phyloP scores from a whole-genome alignment of 805 yeast species.

The Diddensiella transvaalensis region DNA sequence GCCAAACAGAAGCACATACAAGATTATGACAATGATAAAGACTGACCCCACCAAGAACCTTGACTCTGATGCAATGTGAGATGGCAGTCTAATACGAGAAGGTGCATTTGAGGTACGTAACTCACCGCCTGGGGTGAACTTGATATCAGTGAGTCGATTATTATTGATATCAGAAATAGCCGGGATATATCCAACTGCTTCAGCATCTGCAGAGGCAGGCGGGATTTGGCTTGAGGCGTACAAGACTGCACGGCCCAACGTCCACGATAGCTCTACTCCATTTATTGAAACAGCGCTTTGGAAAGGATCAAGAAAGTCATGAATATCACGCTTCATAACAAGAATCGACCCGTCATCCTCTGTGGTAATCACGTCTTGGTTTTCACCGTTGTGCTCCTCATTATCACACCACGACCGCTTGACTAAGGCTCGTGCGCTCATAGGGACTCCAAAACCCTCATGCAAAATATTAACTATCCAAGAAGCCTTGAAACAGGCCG shows the following conservation, averaged over 20 bases:
- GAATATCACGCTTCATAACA: slow-evolving; percentile 3
- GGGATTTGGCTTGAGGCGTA: slow-evolving; percentile 71
- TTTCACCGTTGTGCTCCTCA: slow-evolving; percentile 27
- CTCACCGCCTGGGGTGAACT: slow-evolving; percentile 29
- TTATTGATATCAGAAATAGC: slow-evolving; percentile 7
- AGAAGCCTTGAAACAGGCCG: slow-evolving; percentile 89
- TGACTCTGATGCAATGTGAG: background rate
- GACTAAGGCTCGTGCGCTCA: slow-evolving; percentile 22
- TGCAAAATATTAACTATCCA: slow-evolving; percentile 90
- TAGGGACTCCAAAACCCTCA: slow-evolving; percentile 87
- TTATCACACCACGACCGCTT: slow-evolving; percentile 23
- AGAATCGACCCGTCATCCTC: background rate
- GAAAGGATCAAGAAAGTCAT: slow-evolving; percentile 52
- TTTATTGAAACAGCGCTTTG: slow-evolving; percentile 76
- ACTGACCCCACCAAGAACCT: background rate
- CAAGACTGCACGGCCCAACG: slow-evolving; percentile 78
- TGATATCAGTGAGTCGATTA: slow-evolving; percentile 9
- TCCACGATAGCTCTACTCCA: slow-evolving; percentile 91
- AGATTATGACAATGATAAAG: background rate
- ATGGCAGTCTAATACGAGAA: background rate
- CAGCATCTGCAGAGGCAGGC: slow-evolving; percentile 8
- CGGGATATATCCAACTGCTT: slow-evolving; percentile 24
- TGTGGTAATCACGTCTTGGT: slow-evolving; percentile 32
- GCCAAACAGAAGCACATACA: background rate
- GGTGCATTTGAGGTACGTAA: slow-evolving; percentile 4